A percentile compares a stretch with the other conserved stretches of the same genome.
Conservation (phyloP, 768 basidiomycete genomes). For the Kwoniella mangroviensis region DNA sequence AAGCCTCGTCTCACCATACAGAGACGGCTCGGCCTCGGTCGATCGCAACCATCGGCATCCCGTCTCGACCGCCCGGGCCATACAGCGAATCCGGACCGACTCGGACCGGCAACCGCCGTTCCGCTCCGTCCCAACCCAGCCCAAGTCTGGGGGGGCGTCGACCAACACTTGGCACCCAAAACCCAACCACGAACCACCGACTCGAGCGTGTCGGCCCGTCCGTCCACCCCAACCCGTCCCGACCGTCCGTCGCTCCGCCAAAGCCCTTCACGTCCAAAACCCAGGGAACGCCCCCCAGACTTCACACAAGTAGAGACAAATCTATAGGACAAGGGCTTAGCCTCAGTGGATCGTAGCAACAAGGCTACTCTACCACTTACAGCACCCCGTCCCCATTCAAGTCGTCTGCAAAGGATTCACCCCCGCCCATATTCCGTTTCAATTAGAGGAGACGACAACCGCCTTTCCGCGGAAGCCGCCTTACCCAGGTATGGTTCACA, state of each 20-base stretch:
- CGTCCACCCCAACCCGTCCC: not conserved
- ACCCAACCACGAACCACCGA: not conserved
- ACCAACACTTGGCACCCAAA: not conserved
- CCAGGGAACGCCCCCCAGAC: slow-evolving; percentile 16
- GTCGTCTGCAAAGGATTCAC: slow-evolving; percentile 80
- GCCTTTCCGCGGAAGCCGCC: slow-evolving; percentile 65
- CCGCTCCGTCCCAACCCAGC: too few species aligned
- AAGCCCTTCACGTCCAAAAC: slow-evolving; percentile 3
- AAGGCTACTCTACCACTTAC: slow-evolving; percentile 79
- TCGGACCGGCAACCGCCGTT: too few species aligned
- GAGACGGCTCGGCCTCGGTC: not conserved
- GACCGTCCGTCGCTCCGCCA: not conserved
- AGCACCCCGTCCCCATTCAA: slow-evolving; percentile 74
- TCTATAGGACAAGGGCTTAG: slow-evolving; percentile 73
- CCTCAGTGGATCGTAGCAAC: slow-evolving; percentile 78
- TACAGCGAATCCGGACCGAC: too few species aligned
- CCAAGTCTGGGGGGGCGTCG: not conserved
- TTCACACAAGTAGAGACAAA: slow-evolving; percentile 61
- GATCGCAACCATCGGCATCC: not conserved
- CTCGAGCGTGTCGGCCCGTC: not conserved
- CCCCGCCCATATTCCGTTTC: slow-evolving; percentile 71
- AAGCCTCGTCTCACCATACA: not conserved
- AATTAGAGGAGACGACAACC: slow-evolving; percentile 64
- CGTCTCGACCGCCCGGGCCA: not conserved
- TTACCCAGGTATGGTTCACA: slow-evolving; percentile 69